Conservation (phyloP, 805 yeast genomes). For the Zygoascus tannicola region DNA sequence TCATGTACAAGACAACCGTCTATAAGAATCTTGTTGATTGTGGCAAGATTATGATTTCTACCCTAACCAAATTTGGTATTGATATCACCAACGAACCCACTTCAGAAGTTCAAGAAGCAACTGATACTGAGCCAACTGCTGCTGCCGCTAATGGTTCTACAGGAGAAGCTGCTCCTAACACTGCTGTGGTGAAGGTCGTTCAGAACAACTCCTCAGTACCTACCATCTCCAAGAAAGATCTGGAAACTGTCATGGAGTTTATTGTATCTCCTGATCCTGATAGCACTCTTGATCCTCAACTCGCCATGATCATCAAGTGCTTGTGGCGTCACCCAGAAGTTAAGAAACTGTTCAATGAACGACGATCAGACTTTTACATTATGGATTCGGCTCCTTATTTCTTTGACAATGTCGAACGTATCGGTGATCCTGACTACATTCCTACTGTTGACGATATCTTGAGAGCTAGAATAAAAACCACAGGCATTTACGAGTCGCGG, state of each 20-base stretch:
- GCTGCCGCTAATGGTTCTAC: background rate
- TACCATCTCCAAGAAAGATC: constrained; percentile 23
- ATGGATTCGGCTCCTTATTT: constrained; percentile 75
- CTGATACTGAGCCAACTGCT: background rate
- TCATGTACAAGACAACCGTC: constrained; percentile 69
- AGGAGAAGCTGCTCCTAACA: background rate
- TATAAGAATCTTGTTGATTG: constrained; percentile 71
- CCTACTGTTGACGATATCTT: constrained; percentile 74
- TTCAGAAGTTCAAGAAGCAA: background rate
- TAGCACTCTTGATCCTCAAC: constrained; percentile 39
- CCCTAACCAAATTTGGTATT: constrained; percentile 44
- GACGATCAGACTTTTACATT: constrained; percentile 62
- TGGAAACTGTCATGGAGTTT: constrained; percentile 31
- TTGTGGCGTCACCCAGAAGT: constrained; percentile 56
- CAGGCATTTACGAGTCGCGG: constrained; percentile 79
- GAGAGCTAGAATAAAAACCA: constrained; percentile 83
- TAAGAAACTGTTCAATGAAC: constrained; percentile 38
- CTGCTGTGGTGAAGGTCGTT: background rate
- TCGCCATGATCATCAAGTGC: constrained; percentile 40
- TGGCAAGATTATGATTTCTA: constrained; percentile 59
- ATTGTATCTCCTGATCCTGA: constrained; percentile 47
- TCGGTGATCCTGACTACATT: constrained; percentile 48
- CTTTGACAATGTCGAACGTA: constrained; percentile 55
- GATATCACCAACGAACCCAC: constrained; percentile 11
- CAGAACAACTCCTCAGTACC: background rate